Conservation (phyloP, 306 rosid species). For the Prunus campanulata region DNA sequence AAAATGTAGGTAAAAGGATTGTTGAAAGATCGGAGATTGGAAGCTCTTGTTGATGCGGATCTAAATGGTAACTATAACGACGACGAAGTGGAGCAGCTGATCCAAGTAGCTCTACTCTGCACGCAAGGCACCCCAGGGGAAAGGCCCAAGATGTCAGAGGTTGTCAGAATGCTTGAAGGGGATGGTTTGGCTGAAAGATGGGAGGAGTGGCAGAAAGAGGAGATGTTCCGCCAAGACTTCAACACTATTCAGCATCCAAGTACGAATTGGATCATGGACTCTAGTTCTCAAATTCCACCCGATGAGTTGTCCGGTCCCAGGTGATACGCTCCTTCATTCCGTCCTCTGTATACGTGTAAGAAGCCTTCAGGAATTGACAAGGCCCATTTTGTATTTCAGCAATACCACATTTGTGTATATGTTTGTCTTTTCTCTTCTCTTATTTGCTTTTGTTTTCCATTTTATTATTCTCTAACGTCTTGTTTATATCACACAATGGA, state of each 20-base stretch:
- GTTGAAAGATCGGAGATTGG: conserved; percentile 69
- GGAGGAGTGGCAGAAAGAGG: conserved; percentile 96
- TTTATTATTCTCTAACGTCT: conserved; percentile 22
- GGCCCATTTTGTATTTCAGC: conserved; percentile 34
- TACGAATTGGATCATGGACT: conserved; percentile 72
- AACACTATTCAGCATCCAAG: conserved; percentile 42
- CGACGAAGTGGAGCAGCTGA: conserved; percentile 70
- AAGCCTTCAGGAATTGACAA: conserved; percentile 10
- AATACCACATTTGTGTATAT: conserved; percentile 47
- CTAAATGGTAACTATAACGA: conserved; percentile 60
- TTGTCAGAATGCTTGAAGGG: conserved; percentile 95
- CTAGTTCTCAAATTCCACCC: conserved; percentile 62
- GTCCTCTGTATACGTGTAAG: conserved; percentile 12
- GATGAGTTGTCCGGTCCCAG: conserved; percentile 93
- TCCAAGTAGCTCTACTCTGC: conserved; percentile 89
- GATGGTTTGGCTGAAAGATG: conserved; percentile 87
- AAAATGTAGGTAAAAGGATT: conserved; percentile 76
- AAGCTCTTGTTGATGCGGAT: conserved; percentile 72
- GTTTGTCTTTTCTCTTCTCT: conserved; percentile 16
- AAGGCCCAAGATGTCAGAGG: conserved; percentile 93
- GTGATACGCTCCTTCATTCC: conserved; percentile 31
- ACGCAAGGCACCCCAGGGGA: conserved; percentile 66
- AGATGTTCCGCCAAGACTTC: conserved; percentile 60
- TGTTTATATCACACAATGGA: conserved; percentile 29
- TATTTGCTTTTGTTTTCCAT: not conserved